Conservation (phyloP, 2,329 filamentous ascomycete genomes). For the Rutstroemia sydowiana region DNA sequence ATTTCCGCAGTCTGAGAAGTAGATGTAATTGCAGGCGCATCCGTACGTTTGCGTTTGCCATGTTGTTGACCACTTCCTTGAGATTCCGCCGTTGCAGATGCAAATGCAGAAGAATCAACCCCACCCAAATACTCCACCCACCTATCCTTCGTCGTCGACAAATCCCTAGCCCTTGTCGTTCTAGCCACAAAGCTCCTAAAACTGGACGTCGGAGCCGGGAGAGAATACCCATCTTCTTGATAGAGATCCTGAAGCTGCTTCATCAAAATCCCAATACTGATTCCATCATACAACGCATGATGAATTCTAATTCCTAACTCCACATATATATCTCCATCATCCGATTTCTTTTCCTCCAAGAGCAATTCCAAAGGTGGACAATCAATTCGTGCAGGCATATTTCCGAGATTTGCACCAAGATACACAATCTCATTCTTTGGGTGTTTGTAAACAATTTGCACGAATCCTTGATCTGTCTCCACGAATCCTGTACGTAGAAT, state of each 20-base stretch:
- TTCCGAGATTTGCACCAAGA: conserved; percentile 14
- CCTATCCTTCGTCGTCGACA: conserved; percentile 31
- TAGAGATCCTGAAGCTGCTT: conserved; percentile 42
- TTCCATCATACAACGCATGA: conserved; percentile 81
- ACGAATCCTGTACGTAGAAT: conserved; percentile 64
- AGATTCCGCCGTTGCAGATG: no score
- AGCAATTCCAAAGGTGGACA: conserved; percentile 23
- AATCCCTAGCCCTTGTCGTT: conserved; percentile 31
- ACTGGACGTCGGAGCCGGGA: conserved; percentile 7
- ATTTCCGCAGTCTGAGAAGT: no score
- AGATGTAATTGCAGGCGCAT: no score
- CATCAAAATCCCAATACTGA: conserved; percentile 64
- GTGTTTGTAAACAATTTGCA: conserved; percentile 54
- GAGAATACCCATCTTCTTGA: conserved; percentile 15
- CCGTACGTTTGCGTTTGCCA: no score
- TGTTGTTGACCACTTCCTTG: no score
- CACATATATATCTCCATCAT: neutral
- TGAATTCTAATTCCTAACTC: conserved; percentile 55
- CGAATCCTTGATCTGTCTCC: conserved; percentile 41
- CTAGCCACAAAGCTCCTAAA: conserved; percentile 32
- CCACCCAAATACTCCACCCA: conserved; percentile 35
- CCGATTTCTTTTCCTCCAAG: conserved; percentile 15
- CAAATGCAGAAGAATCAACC: conserved; percentile 1
- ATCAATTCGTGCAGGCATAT: conserved; percentile 11
- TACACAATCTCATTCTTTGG: conserved; percentile 30